A percentile compares a stretch with the other conserved stretches of the same genome.
Conservation (phyloP, 1,284 basidiomycete species). For the Porogramme epimiltina region DNA sequence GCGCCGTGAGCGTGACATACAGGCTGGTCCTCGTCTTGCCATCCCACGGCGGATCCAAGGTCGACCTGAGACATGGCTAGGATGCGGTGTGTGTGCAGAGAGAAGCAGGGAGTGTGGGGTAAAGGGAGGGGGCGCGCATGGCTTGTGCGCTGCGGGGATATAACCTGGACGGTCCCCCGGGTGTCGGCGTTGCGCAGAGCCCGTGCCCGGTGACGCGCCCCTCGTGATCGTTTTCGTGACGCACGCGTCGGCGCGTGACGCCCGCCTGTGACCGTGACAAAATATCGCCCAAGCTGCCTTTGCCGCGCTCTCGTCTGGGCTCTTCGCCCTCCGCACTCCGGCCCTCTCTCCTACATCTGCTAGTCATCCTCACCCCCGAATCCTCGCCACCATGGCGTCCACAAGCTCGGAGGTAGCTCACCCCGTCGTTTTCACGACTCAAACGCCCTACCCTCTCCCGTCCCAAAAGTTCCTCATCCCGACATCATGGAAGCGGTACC, state of each 20-base stretch:
- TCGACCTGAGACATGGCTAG: conserved; percentile 30
- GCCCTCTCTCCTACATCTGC: not conserved
- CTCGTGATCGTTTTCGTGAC: conserved; percentile 8
- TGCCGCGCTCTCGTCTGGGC: not conserved
- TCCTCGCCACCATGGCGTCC: conserved; percentile 24
- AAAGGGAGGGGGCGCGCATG: conserved; percentile 5
- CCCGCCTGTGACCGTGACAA: conserved; percentile 11
- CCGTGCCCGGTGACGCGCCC: conserved; percentile 4
- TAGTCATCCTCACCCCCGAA: not conserved
- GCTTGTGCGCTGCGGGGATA: not conserved
- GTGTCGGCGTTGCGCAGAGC: not conserved
- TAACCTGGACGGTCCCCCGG: not conserved
- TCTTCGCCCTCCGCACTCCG: not conserved
- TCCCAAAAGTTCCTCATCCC: conserved; percentile 95
- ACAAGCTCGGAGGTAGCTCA: conserved; percentile 37
- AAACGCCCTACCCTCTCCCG: conserved; percentile 82
- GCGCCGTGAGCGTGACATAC: conserved; percentile 22
- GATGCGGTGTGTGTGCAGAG: not conserved
- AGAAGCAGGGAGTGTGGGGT: conserved; percentile 1
- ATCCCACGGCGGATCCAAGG: conserved; percentile 33
- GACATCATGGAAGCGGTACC: conserved; percentile 87
- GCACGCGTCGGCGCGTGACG: not conserved
- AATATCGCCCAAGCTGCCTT: conserved; percentile 7
- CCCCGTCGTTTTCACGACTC: conserved; percentile 82
- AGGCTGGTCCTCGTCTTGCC: conserved; percentile 29